Conservation (phyloP, 768 basidiomycete genomes). For the Lanmaoa pseudosensibilis region DNA sequence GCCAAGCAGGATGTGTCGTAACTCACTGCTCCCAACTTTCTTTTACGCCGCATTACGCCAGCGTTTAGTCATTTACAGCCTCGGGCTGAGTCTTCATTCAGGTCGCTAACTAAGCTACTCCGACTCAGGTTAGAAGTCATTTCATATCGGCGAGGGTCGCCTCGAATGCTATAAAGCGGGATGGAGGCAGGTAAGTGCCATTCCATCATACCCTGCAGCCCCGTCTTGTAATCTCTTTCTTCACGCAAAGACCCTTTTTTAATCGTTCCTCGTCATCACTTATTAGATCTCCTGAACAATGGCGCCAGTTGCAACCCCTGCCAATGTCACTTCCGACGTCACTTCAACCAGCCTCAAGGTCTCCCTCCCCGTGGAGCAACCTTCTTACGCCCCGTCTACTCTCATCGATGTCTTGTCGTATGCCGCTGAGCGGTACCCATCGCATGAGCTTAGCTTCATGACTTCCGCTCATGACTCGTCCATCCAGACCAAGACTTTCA, state of each 20-base stretch:
- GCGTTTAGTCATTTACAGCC: constrained; percentile 11
- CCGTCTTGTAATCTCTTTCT: not conserved
- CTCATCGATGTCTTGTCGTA: constrained; percentile 23
- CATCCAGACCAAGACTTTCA: constrained; percentile 20
- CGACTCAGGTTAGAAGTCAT: not conserved
- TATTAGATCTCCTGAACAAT: not conserved
- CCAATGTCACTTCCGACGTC: not conserved
- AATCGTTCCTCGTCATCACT: not conserved
- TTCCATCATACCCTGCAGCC: not conserved
- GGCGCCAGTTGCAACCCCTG: constrained; percentile 8
- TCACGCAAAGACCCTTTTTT: not conserved
- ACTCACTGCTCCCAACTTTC: not conserved
- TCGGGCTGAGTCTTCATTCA: not conserved
- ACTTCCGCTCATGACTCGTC: constrained; percentile 27
- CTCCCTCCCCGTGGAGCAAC: not conserved
- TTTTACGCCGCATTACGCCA: constrained; percentile 9
- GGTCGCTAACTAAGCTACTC: not conserved
- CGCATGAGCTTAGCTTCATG: constrained; percentile 25
- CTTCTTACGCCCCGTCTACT: constrained; percentile 19
- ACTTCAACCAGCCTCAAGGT: constrained; percentile 7
- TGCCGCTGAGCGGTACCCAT: constrained; percentile 22
- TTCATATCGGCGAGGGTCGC: not conserved
- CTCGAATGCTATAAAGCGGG: constrained; percentile 7
- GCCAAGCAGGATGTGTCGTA: not conserved
- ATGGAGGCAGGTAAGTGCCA: not conserved